A percentile compares a stretch with the other conserved stretches of the same genome.
Conservation (phyloP, 2,329 filamentous ascomycete genomes). For the Diplocarpon rosae region DNA sequence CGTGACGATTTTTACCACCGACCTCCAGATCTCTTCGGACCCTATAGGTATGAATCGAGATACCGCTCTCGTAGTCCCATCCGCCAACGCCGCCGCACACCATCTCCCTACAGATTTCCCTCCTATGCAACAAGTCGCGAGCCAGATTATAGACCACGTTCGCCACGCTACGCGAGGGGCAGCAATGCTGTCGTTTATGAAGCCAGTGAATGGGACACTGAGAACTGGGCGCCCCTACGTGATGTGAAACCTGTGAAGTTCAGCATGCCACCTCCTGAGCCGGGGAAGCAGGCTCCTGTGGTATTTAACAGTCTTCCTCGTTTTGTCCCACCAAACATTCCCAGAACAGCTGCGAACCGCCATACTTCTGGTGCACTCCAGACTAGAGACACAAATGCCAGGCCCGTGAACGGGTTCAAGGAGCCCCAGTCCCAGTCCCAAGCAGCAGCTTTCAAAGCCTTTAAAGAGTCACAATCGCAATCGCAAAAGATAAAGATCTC, state of each 20-base stretch:
- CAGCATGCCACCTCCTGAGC: background rate
- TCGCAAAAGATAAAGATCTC: background rate
- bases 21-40: background rate
- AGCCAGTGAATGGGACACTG: background rate
- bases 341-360: background rate
- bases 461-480: background rate
- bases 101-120: constrained; percentile 5
- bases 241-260: background rate
- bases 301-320: background rate
- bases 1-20: background rate
- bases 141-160: constrained; percentile 1
- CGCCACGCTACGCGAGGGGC: constrained; percentile 1
- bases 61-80: constrained; percentile 7
- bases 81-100: constrained; percentile 1
- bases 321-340: too few species aligned
- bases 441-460: background rate
- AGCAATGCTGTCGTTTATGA: constrained; percentile 9
- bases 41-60: background rate
- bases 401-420: background rate
- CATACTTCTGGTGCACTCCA: background rate
- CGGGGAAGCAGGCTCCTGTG: background rate
- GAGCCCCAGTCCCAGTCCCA: background rate
- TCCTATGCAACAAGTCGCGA: background rate
- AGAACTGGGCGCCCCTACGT: background rate
- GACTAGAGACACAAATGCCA: background rate